Conservation (phyloP, 169 alveolate species). For the Plasmodium vinckei region DNA sequence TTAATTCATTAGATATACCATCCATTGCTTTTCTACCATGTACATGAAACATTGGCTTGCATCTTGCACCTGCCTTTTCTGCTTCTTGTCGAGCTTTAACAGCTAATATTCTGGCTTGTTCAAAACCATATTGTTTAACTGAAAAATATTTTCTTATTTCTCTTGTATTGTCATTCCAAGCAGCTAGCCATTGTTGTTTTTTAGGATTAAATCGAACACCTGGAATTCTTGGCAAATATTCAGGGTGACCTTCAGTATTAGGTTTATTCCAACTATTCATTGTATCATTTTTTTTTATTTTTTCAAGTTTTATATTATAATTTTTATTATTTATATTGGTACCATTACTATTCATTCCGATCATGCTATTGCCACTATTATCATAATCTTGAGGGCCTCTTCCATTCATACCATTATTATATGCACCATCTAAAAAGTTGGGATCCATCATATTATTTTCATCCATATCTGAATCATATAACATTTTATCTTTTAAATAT, state of each 20-base stretch:
- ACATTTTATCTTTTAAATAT: slow-evolving; percentile 48
- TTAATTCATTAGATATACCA: slow-evolving; percentile 8
- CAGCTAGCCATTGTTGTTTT: slow-evolving; percentile 88
- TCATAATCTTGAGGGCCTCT: not conserved
- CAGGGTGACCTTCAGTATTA: slow-evolving; percentile 74
- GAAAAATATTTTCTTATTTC: slow-evolving; percentile 85
- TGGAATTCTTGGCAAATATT: slow-evolving; percentile 84
- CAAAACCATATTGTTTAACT: slow-evolving; percentile 87
- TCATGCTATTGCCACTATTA: not conserved
- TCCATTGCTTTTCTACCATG: slow-evolving; percentile 68
- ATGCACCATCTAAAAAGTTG: slow-evolving; percentile 1
- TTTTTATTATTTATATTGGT: slow-evolving; percentile 8
- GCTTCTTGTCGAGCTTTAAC: slow-evolving; percentile 84
- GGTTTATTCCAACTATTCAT: slow-evolving; percentile 47
- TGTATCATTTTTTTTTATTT: slow-evolving; percentile 32
- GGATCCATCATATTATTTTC: not conserved
- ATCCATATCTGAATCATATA: slow-evolving; percentile 66
- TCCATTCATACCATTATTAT: not conserved
- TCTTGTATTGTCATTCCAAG: slow-evolving; percentile 87
- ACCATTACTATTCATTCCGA: not conserved
- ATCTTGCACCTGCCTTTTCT: slow-evolving; percentile 74
- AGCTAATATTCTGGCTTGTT: slow-evolving; percentile 87
- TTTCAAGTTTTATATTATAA: slow-evolving; percentile 22
- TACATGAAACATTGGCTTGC: slow-evolving; percentile 73
- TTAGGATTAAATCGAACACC: slow-evolving; percentile 87